phyloP scores from a whole-genome alignment of 1,284 basidiomycete genomes.

The Apiotrichum sp. region DNA sequence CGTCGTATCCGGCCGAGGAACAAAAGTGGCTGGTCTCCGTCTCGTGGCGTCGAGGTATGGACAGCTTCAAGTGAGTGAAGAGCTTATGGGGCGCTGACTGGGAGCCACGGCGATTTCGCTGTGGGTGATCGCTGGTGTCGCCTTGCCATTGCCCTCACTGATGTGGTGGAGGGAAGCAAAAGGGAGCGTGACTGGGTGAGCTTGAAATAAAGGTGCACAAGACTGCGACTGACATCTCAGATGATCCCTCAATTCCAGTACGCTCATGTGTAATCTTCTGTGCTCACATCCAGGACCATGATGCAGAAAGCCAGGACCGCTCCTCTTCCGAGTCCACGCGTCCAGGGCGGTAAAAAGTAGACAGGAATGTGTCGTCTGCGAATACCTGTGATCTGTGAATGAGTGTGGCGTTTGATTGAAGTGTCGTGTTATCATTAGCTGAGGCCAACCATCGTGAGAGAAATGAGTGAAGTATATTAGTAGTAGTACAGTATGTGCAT shows the following conservation, averaged over 20 bases:
- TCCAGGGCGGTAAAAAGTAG: background rate
- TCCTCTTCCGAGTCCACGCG: too few species aligned
- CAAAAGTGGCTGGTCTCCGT: slow-evolving; percentile 1
- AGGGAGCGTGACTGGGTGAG: background rate
- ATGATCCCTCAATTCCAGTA: too few species aligned
- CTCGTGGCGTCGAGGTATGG: slow-evolving; percentile 1
- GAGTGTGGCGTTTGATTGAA: too few species aligned
- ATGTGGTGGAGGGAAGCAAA: background rate
- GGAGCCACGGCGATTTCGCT: background rate
- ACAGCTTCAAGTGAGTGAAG: background rate
- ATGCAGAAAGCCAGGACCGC: background rate
- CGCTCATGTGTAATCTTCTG: background rate
- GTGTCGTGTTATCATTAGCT: too few species aligned
- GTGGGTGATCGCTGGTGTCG: background rate
- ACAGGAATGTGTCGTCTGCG: background rate
- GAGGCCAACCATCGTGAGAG: too few species aligned
- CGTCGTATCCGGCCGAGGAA: slow-evolving; percentile 3
- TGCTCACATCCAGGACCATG: background rate
- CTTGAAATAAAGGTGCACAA: too few species aligned
- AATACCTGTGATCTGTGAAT: too few species aligned
- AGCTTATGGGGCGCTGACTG: background rate
- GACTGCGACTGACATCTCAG: too few species aligned
- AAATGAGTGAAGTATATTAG: background rate
- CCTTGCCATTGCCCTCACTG: background rate
- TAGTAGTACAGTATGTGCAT: background rate